Base-by-base conservation (phyloP, 2,329 filamentous ascomycete genomes). In the Alternaria solani region DNA sequence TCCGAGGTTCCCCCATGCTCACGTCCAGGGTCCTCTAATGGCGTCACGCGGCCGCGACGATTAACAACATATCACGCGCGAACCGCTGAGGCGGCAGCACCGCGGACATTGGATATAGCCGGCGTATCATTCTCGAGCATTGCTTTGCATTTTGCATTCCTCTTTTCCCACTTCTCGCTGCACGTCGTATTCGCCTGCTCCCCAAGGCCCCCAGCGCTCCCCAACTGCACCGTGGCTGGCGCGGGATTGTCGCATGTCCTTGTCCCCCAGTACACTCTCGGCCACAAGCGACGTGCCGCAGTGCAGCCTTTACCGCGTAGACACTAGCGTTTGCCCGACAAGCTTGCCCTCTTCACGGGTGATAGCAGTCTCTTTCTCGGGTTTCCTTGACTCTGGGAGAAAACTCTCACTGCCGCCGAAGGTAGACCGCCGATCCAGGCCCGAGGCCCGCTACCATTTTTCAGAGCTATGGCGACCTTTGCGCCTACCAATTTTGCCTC, bases 211-310 rank as follows among this genome's bases (percentile, higher is more conserved):
- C 36, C 34, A 46, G 20, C 14, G 26, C 48, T 26, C 26, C 25
- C 34, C 51, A 25, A 25, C 20, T 42, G 39, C 20, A 25, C 20
- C 39, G 39, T 42, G 39, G 39, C 39, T 42, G 39, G 12, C 20
- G 39, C 39, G 39, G 48, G 32, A 58, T 55, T 61, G 57, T 59
- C 55, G 48, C 58, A 62, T 53, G 55, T 63, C 41, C 41, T 41
- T 30, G 42, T 47, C 30, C 46, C 94, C 46, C 94, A 43, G 47
- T 44, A 32, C 20, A 23, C 20, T 2, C 44, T 58, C 62, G 60
- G 64, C 66, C 61, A 42, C 59, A 65, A 68, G 65, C 65, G 64
- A 65, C 52, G 43, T 57, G 51, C 51, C 66, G 59, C 51, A 32
- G 38, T 42, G 20, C 46, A 38, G 46, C 42, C 69, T 68, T 68